Conservation (phyloP, 257 asterid species). For the Knoxia roxburghii region DNA sequence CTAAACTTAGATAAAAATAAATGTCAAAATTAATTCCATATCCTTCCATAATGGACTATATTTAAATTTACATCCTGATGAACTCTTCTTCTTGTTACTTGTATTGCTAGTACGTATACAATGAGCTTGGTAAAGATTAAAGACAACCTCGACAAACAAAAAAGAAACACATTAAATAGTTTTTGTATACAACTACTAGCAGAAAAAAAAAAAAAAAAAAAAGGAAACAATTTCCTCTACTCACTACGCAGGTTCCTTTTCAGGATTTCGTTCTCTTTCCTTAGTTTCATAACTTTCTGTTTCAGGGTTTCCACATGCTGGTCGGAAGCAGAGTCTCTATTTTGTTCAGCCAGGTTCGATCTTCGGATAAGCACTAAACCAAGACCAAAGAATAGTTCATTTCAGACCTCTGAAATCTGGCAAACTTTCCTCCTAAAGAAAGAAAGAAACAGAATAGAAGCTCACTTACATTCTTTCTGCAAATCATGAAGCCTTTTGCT, state of each 20-base stretch:
- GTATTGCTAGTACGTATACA: no score
- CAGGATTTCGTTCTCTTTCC: slow-evolving; percentile 43
- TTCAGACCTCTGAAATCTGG: background rate
- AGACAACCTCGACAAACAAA: no score
- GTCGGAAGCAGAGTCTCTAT: slow-evolving; percentile 29
- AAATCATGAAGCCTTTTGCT: slow-evolving; percentile 29
- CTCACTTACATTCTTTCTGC: slow-evolving; percentile 40
- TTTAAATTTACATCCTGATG: no score
- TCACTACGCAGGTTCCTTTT: slow-evolving; percentile 21
- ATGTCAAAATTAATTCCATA: no score
- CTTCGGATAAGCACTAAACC: slow-evolving; percentile 31
- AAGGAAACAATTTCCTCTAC: background rate
- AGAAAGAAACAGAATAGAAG: background rate
- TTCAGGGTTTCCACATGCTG: slow-evolving; percentile 34
- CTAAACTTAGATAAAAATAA: no score
- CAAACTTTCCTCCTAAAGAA: background rate
- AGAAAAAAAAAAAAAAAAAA: no score
- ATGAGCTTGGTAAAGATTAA: no score
- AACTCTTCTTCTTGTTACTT: no score
- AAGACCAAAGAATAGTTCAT: background rate
- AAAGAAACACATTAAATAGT: background rate
- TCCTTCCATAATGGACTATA: no score
- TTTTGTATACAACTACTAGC: background rate
- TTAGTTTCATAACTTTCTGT: slow-evolving; percentile 40
- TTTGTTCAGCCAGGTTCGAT: slow-evolving; percentile 29